These are phyloP conservation scores for Hypoxylon cercidicola DNA, from an alignment of 495 filamentous ascomycete genomes.

Conservation along the genomic window DNA sequence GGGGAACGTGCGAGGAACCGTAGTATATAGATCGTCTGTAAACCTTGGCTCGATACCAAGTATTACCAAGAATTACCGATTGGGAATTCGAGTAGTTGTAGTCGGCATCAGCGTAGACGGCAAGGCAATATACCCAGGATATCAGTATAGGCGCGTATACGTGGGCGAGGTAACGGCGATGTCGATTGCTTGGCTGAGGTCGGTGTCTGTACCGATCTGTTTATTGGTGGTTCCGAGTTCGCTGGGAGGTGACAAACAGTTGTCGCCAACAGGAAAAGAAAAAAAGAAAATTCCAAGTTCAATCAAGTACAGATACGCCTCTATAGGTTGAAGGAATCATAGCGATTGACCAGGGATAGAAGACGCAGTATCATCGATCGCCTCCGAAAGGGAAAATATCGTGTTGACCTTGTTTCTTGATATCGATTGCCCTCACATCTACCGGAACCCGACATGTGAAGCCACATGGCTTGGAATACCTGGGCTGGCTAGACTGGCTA, in stretches of 20 bases:
- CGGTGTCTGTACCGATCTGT: background rate
- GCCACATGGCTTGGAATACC: constrained; percentile 30
- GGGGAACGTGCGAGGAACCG: no score
- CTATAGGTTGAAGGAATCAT: constrained; percentile 18
- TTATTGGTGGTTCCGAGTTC: constrained; percentile 11
- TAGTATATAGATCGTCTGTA: no score
- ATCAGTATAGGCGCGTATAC: no score
- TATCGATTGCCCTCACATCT: constrained; percentile 3
- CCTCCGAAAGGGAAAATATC: background rate
- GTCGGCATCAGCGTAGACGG: no score
- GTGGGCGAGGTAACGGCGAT: no score
- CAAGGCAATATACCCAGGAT: no score
- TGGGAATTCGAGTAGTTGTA: no score
- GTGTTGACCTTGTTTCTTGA: constrained; percentile 1
- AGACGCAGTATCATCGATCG: no score
- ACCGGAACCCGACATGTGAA: constrained; percentile 22
- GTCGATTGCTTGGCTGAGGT: background rate
- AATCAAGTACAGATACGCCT: constrained; percentile 19
- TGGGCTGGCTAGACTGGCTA: background rate
- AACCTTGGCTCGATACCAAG: no score
- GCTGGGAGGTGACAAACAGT: constrained; percentile 13
- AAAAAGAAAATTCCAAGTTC: constrained; percentile 11
- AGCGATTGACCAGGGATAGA: background rate
- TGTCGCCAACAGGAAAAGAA: background rate
- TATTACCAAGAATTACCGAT: no score